These are phyloP conservation scores for Tuber microsphaerosporum DNA, from an alignment of 495 filamentous ascomycete species.

Conservation along the genomic window DNA sequence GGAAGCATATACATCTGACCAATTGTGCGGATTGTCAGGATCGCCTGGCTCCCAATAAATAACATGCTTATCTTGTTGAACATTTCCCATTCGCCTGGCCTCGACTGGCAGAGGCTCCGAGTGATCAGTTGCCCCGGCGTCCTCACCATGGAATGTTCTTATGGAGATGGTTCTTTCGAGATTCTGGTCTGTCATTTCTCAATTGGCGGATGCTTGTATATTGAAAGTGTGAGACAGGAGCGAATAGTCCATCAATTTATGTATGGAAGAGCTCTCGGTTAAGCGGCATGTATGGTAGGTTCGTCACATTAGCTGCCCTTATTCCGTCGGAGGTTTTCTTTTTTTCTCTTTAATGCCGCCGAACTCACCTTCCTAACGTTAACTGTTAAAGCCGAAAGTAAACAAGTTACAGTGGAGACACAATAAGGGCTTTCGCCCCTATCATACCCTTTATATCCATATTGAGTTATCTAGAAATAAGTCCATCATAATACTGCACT, in stretches of 20 bases:
- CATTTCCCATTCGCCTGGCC: conserved; percentile 23
- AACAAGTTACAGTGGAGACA: background rate
- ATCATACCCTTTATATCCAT: background rate
- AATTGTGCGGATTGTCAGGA: conserved; percentile 51
- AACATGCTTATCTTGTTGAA: conserved; percentile 18
- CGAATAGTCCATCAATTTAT: background rate
- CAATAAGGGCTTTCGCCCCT: background rate
- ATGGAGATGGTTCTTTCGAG: conserved; percentile 26
- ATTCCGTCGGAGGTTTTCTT: background rate
- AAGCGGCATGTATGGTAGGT: background rate
- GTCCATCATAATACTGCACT: background rate
- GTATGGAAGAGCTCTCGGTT: background rate
- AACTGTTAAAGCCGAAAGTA: background rate
- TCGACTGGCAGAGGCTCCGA: conserved; percentile 21
- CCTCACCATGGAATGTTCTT: conserved; percentile 24
- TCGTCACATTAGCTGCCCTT: background rate
- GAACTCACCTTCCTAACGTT: background rate
- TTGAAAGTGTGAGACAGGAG: background rate
- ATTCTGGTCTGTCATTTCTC: conserved; percentile 20
- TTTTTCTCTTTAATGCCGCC: background rate
- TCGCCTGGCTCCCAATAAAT: conserved; percentile 46
- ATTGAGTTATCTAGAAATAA: background rate
- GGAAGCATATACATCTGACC: conserved; percentile 40
- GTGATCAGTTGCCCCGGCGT: conserved; percentile 14
- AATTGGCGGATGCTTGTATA: background rate